A percentile compares a stretch with the other conserved stretches of the same genome.
phyloP scores from a whole-genome alignment of 441 rosid genomes.

The Brassica balearica region DNA sequence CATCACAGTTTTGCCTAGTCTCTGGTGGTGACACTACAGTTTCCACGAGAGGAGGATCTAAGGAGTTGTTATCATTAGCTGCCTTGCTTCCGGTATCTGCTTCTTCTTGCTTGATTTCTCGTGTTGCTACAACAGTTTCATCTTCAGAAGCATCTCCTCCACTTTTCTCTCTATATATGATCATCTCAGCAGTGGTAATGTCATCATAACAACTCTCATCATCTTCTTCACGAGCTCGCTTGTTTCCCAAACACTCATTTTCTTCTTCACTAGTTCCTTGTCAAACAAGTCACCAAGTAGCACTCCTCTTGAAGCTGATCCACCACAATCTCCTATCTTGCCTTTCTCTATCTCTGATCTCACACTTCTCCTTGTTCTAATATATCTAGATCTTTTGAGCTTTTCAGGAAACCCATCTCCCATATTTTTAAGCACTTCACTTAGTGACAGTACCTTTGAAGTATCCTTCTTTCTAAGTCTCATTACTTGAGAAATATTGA shows the following conservation, averaged over 20 bases:
- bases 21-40: not conserved
- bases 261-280: not conserved
- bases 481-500: not conserved
- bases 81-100: constrained; percentile 2
- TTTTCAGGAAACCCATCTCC: constrained; percentile 14
- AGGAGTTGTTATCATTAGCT: not conserved
- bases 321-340: constrained; percentile 1
- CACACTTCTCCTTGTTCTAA: not conserved
- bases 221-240: constrained; percentile 25
- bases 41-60: not conserved
- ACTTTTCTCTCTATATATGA: not conserved
- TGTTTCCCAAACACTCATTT: constrained; percentile 1
- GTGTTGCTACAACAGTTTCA: not conserved
- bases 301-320: constrained; percentile 21
- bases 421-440: constrained; percentile 1
- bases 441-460: constrained; percentile 17
- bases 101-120: not conserved
- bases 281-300: not conserved
- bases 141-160: no score
- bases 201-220: not conserved
- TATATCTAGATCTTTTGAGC: constrained; percentile 1
- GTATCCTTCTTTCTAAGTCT: not conserved
- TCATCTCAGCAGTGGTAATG: not conserved
- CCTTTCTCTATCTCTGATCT: constrained; percentile 15
- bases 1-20: constrained; percentile 2